Percentiles rank a stretch among this genome's conserved stretches.
Conservation (phyloP, 768 basidiomycete genomes). For the Glaciozyma martinii region DNA sequence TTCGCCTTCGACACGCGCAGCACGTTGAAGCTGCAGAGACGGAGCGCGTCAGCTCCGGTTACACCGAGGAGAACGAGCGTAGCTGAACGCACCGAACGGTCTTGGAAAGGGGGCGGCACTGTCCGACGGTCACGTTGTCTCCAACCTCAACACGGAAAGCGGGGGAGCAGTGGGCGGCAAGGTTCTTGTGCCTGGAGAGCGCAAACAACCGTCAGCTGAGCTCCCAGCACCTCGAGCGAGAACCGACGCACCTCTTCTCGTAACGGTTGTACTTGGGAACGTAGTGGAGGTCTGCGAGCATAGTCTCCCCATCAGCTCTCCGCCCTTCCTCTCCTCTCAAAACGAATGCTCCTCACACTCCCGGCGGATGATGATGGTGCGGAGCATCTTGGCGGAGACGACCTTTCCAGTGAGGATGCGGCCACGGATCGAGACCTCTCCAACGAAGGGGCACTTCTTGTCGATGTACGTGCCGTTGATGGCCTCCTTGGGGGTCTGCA, state of each 20-base stretch:
- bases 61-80: background rate
- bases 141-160: slow-evolving; percentile 97
- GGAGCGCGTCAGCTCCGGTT: background rate
- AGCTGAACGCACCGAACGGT: slow-evolving; percentile 44
- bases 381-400: slow-evolving; percentile 98
- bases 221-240: background rate
- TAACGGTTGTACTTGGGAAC: slow-evolving; percentile 99
- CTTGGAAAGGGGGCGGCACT: slow-evolving; percentile 98
- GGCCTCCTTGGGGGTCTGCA: slow-evolving; percentile 81
- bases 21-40: slow-evolving; percentile 84
- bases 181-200: slow-evolving; percentile 67
- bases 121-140: slow-evolving; percentile 90
- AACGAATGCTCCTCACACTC: slow-evolving; percentile 36
- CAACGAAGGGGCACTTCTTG: slow-evolving; percentile 99
- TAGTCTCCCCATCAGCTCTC: background rate
- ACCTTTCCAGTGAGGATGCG: slow-evolving; percentile 98
- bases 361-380: slow-evolving; percentile 87
- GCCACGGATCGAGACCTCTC: slow-evolving; percentile 93
- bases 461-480: slow-evolving; percentile 93
- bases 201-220: background rate
- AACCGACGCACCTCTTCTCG: slow-evolving; percentile 53
- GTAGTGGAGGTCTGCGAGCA: slow-evolving; percentile 66
- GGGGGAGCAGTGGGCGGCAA: slow-evolving; percentile 92
- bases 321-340: background rate
- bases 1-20: slow-evolving; percentile 89